Conservation (phyloP, 495 filamentous ascomycete genomes). For the Neurospora sp. region DNA sequence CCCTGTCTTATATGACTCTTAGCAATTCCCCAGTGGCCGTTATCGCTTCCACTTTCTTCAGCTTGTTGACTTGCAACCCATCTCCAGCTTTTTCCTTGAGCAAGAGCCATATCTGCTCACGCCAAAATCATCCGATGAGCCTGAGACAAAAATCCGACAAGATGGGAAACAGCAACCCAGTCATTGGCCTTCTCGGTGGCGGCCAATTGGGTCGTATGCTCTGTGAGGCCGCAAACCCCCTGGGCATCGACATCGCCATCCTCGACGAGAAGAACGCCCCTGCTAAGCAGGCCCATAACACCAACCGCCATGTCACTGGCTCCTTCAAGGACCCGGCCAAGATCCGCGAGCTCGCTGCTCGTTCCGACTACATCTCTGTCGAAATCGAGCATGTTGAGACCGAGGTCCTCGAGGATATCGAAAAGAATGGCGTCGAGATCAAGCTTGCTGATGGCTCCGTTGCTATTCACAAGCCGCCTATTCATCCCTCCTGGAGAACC, state of each 20-base stretch:
- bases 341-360: conserved; percentile 64
- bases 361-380: conserved; percentile 81
- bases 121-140: conserved; percentile 5
- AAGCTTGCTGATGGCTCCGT: conserved; percentile 28
- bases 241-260: conserved; percentile 71
- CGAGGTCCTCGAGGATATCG: conserved; percentile 76
- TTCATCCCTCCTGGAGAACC: conserved; percentile 87
- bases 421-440: conserved; percentile 45
- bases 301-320: conserved; percentile 64
- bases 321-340: conserved; percentile 74
- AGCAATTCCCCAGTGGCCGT: background rate
- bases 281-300: conserved; percentile 83
- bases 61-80: background rate
- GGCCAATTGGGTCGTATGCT: conserved; percentile 94
- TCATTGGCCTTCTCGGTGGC: conserved; percentile 35
- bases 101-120: conserved; percentile 10
- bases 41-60: background rate
- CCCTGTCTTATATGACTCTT: conserved; percentile 3
- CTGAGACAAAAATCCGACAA: conserved; percentile 2
- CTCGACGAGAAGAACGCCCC: conserved; percentile 73
- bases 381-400: conserved; percentile 98
- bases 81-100: background rate
- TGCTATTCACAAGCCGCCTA: conserved; percentile 35
- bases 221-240: conserved; percentile 78
- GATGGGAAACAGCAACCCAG: conserved; percentile 20